phyloP scores from a whole-genome alignment of 2,329 filamentous ascomycete species.

The Arthrobotrys musiformis region DNA sequence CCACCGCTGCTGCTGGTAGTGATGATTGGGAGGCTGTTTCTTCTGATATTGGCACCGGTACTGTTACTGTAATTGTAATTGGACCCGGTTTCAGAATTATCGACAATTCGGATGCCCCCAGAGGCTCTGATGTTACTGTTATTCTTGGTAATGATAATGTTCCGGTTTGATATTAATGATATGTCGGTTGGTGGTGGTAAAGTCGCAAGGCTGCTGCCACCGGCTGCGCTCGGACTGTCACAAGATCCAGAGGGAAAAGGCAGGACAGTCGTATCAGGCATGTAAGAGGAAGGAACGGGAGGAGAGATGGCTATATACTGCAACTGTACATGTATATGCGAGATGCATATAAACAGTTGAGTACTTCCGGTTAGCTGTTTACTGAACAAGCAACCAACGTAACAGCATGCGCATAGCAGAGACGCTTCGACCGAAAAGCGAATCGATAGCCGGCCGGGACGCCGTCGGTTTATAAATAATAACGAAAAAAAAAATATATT shows the following conservation, averaged over 20 bases:
- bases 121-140: slow-evolving; percentile 23
- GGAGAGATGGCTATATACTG: slow-evolving; percentile 47
- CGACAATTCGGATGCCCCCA: slow-evolving; percentile 11
- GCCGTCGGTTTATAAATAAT: slow-evolving; percentile 12
- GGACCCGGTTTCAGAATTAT: neutral
- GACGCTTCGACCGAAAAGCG: slow-evolving; percentile 20
- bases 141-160: slow-evolving; percentile 5
- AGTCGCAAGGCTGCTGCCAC: slow-evolving; percentile 47
- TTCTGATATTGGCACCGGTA: slow-evolving; percentile 7
- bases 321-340: slow-evolving; percentile 49
- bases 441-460: slow-evolving; percentile 31
- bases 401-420: slow-evolving; percentile 12
- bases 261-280: slow-evolving; percentile 56
- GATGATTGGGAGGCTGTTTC: slow-evolving; percentile 24
- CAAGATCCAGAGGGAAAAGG: slow-evolving; percentile 55
- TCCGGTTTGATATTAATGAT: slow-evolving; percentile 17
- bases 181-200: slow-evolving; percentile 14
- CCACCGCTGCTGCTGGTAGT: slow-evolving; percentile 1
- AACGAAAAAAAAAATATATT: neutral
- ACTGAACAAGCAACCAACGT: slow-evolving; percentile 15
- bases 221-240: slow-evolving; percentile 53
- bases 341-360: slow-evolving; percentile 51
- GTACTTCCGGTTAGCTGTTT: slow-evolving; percentile 41
- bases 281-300: slow-evolving; percentile 45
- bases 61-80: neutral